Evolutionary conservation across 305 asterid species (phyloP), one percentile per base, ranked within the genome.

Genomic region (Rubia tinctorum): DNA sequence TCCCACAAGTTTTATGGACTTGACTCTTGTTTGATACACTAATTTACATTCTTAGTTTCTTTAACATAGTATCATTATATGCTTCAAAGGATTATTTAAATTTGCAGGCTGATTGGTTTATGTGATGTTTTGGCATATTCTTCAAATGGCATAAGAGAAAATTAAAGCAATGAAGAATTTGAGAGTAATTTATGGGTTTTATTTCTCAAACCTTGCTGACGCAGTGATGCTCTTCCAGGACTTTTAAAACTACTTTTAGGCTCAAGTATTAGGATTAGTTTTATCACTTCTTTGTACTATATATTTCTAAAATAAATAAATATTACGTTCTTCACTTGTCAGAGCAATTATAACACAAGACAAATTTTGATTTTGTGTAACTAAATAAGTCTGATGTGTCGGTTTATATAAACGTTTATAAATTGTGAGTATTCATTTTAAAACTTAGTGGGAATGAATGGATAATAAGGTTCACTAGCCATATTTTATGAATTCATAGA

Each of bases 131-230:
- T 22, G 49, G 8, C 86, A 91, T 97, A 82, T 88, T 79, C 84
- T 81, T 74, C 87, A 76, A 64, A 72, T 89, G 75, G 91, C 96
- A 7, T 74, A 69, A 73, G 97, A 88, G 20, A 88, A 86, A 87
- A 27, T 71, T n/a, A n/a, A 63, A 65, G 56, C 56, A 15, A 22
- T 42, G 71, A 43, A 20, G 64, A 83, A 76, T 78, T 84, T 79
- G 12, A 84, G 87, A 81, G 67, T 79, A 56, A 81, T 86, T 60
- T 81, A 91, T 76, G 97, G 88, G 81, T 78, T 90, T 23, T 86
- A 91, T 45, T 77, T 89, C 74, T 74, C 88, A 80, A 82, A 86
- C 72, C 85, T 94, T 49, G 99, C 92, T 68, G 97, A 89, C 56
- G 86, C 84, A 42, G 69, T 89, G 72, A 51, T 92, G 87, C 82